phyloP scores from a whole-genome alignment of 768 basidiomycete species.

The Butyriboletus loyo region DNA sequence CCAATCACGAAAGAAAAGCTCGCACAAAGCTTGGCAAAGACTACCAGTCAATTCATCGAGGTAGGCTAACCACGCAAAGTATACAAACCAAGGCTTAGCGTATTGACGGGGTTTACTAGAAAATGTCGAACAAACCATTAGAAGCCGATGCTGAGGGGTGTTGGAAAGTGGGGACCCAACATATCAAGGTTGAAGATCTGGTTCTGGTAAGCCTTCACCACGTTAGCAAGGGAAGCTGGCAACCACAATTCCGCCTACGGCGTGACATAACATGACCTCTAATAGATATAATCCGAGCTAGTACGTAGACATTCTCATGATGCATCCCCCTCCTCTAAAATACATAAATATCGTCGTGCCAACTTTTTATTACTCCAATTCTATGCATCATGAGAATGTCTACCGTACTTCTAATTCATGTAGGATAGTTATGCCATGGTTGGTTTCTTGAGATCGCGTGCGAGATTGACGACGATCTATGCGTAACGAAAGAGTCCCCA shows the following conservation, averaged over 20 bases:
- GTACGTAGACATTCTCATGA: background rate
- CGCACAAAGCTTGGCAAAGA: slow-evolving; percentile 68
- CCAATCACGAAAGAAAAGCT: slow-evolving; percentile 70
- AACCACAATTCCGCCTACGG: slow-evolving; percentile 60
- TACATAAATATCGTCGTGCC: background rate
- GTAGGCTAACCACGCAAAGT: slow-evolving; percentile 33
- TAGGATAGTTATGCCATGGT: background rate
- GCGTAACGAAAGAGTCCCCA: background rate
- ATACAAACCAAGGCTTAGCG: background rate
- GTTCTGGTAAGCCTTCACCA: slow-evolving; percentile 74
- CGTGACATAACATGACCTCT: background rate
- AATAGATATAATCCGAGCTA: background rate
- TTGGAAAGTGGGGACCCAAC: slow-evolving; percentile 55
- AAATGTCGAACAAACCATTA: slow-evolving; percentile 44
- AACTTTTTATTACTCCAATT: background rate
- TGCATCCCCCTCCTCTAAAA: background rate
- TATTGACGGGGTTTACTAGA: slow-evolving; percentile 34
- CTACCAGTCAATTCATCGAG: slow-evolving; percentile 60
- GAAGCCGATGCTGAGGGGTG: slow-evolving; percentile 52
- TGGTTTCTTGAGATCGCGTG: too few species aligned
- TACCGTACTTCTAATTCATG: background rate
- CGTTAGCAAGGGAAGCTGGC: slow-evolving; percentile 77
- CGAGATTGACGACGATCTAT: background rate
- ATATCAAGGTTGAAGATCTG: slow-evolving; percentile 61
- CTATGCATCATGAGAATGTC: background rate